Base-by-base conservation (phyloP, 805 yeast species). In the Candida rishiriensis region DNA sequence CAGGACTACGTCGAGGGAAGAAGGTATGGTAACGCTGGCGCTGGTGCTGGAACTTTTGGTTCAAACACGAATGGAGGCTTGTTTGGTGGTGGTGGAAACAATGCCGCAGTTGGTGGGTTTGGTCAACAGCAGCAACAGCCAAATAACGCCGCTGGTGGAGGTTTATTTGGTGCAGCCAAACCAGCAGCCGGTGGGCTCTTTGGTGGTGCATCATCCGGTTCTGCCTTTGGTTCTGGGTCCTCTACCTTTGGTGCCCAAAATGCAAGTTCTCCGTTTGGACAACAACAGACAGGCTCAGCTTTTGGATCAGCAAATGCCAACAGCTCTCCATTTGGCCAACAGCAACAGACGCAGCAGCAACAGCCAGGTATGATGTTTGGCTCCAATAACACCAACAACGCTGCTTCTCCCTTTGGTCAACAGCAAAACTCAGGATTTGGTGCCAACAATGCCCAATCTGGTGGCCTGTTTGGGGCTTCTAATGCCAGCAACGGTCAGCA, bases 1-100 rank as follows among this genome's bases (percentile, higher is more conserved):
- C 91, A 85, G 63, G 99, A 93, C 66, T 93, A 93, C 61, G 79
- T 80, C 54, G 85, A 81, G 51, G 79, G 78, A 43, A 74, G 93
- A 58, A 74, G 79, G 48, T 79, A 51, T 50, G 90, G 87, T 13
- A 78, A 50, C 41, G 59, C 56, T 18, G 47, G 41, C 11, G 8
- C 47, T 2, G 71, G 50, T 4, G 29, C 36, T 36, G 64, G 63
- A 13, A 70, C 66, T 1, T 64, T 64, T 56, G 75, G 75, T 10
- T 43, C 48, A 6, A 38, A 30, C 9, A 30, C 33, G 33, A 21
- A 7, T 21, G 33, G 33, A 13, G 14, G 14, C 14, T 12, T n/a
- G 14, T 30, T 30, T 30, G 33, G 33, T 13, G 12, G 31, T 29
- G 33, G 33, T 13, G 63, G 61, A 39, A 55, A 51, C 45, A 42